Evolutionary conservation across 768 basidiomycete species (phyloP), one percentile per base, ranked within the genome.

Genomic region (Hygrocybe punicea): DNA sequence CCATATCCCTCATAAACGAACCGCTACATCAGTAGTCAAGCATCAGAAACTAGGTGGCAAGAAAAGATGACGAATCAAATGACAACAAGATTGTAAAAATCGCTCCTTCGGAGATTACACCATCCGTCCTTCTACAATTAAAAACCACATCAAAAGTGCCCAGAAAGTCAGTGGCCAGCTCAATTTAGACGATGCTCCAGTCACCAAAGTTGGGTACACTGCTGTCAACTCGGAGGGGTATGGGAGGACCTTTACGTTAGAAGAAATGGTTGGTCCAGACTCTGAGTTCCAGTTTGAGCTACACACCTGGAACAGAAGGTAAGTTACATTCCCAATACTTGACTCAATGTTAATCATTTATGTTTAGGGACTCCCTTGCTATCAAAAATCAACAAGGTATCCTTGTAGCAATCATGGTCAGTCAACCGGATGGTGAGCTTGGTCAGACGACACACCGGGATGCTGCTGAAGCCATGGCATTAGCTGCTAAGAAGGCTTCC

Each of bases 381-480:
- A 51, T 62, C 24, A 17, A 55, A 10, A 56, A 62, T 24, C 44
- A 40, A 17, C 24, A 55, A 6, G 60, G 57, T 3, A 34, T 16
- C 16, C 14, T 63, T 6, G 53, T 63, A 16, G 36, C 21, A 1
- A 50, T 48, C n/a, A 53, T 65, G 13, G 60, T 54, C 6, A 58
- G 55, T 2, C n/a, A 55, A 7, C 62, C 64, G 6, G 57, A 56
- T n/a, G 58, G 62, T 35, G 46, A 53, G 2, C 45, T 50, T 9
- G 61, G 62, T 60, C 29, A 33, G 7, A 13, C 5, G 0, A 53
- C 57, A 6, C 19, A 21, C 40, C 3, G 16, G 6, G 14, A 16
- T 42, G 40, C 40, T 16, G 40, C 40, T 13, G 11, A 42, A 16
- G 40, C 40, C 40, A 44, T 55, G 8, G 34, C 34, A 2, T 42